phyloP scores from a whole-genome alignment of 495 filamentous ascomycete genomes.

The Penicillium coprophilum region DNA sequence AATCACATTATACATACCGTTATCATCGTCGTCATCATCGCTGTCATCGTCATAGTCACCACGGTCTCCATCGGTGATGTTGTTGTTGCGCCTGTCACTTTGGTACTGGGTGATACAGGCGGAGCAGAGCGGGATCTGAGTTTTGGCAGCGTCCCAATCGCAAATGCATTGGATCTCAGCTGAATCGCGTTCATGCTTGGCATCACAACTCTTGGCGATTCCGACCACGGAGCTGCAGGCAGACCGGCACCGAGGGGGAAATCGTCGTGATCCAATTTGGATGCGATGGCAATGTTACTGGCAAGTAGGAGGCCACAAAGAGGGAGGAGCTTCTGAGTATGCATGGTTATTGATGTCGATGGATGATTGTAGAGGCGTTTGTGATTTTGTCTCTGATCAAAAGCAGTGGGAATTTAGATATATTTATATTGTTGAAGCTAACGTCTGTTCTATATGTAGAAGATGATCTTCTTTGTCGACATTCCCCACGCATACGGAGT shows the following conservation, averaged over 20 bases:
- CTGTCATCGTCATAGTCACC: slow-evolving; percentile 15
- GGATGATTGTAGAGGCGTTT: neutral
- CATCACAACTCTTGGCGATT: slow-evolving; percentile 30
- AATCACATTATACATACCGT: slow-evolving; percentile 13
- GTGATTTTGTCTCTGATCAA: slow-evolving; percentile 3
- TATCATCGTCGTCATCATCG: slow-evolving; percentile 18
- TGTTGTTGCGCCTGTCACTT: slow-evolving; percentile 13
- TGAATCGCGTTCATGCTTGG: slow-evolving; percentile 27
- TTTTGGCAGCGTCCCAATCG: slow-evolving; percentile 27
- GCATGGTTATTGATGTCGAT: slow-evolving; percentile 26
- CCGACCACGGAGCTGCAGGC: slow-evolving; percentile 31
- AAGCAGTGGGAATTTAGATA: neutral
- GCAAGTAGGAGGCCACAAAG: slow-evolving; percentile 31
- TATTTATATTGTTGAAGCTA: slow-evolving; percentile 18
- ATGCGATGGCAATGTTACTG: slow-evolving; percentile 27
- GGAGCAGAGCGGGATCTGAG: slow-evolving; percentile 35
- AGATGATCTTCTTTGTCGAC: neutral
- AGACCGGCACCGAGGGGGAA: slow-evolving; percentile 34
- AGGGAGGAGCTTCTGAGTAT: slow-evolving; percentile 26
- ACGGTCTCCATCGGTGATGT: slow-evolving; percentile 15
- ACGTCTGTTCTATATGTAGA: neutral
- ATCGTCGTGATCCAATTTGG: slow-evolving; percentile 35
- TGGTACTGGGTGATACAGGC: slow-evolving; percentile 38
- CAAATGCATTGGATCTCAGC: slow-evolving; percentile 38
- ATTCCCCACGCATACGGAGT: slow-evolving; percentile 1